Evolutionary conservation across 192 early-diverging fungal genomes (phyloP).

Genomic region (Coemansia sp.): DNA sequence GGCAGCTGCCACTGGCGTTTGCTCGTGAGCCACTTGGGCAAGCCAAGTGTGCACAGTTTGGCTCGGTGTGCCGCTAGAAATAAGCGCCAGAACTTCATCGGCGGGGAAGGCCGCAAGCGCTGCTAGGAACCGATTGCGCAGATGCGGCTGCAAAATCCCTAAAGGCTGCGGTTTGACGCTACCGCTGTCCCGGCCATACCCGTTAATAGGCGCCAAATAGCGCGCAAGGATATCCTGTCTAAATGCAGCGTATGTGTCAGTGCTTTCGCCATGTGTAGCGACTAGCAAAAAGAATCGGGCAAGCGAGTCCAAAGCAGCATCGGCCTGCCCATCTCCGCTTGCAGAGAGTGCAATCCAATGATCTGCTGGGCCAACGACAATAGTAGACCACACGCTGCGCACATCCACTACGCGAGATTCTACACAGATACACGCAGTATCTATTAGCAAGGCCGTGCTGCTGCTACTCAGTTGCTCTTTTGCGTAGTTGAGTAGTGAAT

Average conservation of each 20-base stretch:
- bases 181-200: neutral
- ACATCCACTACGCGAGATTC: constrained; percentile 24
- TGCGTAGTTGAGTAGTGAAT: constrained; percentile 26
- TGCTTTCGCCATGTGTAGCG: constrained; percentile 23
- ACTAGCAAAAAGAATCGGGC: constrained; percentile 22
- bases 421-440: constrained; percentile 19
- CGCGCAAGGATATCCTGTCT: constrained; percentile 14
- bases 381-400: constrained; percentile 31
- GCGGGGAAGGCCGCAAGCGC: constrained; percentile 24
- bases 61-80: constrained; percentile 7
- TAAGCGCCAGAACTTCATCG: constrained; percentile 20
- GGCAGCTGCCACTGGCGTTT: neutral
- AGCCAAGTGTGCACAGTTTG: constrained; percentile 12
- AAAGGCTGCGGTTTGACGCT: neutral
- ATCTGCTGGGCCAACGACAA: constrained; percentile 13
- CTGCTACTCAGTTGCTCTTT: constrained; percentile 6
- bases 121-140: constrained; percentile 16
- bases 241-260: constrained; percentile 24
- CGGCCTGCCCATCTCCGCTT: neutral
- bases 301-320: constrained; percentile 8
- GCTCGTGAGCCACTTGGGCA: neutral
- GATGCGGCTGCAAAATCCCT: neutral
- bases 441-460: constrained; percentile 22
- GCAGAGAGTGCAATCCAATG: constrained; percentile 13
- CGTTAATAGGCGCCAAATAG: constrained; percentile 6